phyloP scores from a whole-genome alignment of 2,329 filamentous ascomycete genomes.

The Colletotrichum gigasporum region DNA sequence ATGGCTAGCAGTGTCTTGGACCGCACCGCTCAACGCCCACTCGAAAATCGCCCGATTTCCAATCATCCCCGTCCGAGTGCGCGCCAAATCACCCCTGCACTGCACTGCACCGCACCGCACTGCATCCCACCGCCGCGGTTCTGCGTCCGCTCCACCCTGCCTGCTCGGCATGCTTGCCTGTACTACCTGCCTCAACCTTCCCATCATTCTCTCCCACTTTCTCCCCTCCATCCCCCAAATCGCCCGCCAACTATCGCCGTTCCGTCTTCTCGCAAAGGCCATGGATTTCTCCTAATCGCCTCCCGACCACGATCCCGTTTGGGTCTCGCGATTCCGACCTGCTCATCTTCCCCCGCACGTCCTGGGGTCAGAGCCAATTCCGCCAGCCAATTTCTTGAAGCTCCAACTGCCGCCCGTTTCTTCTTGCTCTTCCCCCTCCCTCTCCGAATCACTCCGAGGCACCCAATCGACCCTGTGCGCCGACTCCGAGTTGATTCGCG shows the following conservation, averaged over 20 bases:
- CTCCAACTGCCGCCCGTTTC: constrained; percentile 6
- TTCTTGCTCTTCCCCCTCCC: background rate
- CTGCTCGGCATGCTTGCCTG: constrained; percentile 30
- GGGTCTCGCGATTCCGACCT: constrained; percentile 31
- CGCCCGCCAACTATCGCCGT: background rate
- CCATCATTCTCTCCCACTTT: background rate
- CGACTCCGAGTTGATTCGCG: constrained; percentile 11
- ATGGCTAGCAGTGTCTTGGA: background rate
- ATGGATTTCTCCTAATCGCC: constrained; percentile 28
- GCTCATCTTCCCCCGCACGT: constrained; percentile 26
- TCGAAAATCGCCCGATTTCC: constrained; percentile 29
- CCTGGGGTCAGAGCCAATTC: constrained; percentile 19
- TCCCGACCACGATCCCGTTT: constrained; percentile 23
- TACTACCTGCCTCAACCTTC: constrained; percentile 11
- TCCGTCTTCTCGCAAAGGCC: background rate
- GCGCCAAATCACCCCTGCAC: constrained; percentile 5
- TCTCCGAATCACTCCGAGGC: constrained; percentile 1
- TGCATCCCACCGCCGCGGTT: constrained; percentile 30
- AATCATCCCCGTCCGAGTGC: constrained; percentile 29
- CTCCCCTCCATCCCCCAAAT: background rate
- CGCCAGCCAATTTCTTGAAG: constrained; percentile 24
- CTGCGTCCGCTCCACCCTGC: constrained; percentile 28
- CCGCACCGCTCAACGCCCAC: constrained; percentile 21
- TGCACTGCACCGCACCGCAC: background rate
- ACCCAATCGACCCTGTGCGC: constrained; percentile 13